Evolutionary conservation across 2,329 filamentous ascomycete genomes (phyloP).

Genomic region (Penicillium paneum): DNA sequence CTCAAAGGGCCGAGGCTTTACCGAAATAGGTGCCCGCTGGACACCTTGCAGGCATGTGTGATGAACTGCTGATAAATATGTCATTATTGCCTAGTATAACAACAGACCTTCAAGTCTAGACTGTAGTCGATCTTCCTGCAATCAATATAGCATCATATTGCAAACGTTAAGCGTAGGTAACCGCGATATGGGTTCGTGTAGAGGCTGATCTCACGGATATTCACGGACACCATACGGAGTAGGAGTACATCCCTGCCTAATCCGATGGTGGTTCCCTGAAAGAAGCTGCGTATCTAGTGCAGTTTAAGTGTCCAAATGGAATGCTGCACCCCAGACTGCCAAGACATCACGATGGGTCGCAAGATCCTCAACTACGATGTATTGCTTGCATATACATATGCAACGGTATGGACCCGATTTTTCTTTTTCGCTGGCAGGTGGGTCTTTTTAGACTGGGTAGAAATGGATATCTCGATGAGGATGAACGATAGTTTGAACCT

Average conservation of each 20-base stretch:
- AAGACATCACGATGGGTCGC: constrained; percentile 15
- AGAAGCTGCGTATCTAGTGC: too few species aligned
- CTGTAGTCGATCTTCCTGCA: not conserved
- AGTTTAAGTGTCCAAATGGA: too few species aligned
- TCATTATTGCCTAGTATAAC: not conserved
- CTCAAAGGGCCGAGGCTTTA: not conserved
- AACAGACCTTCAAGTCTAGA: not conserved
- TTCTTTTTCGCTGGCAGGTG: not conserved
- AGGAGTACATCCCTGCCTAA: not conserved
- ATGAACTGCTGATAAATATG: not conserved
- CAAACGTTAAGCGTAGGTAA: not conserved
- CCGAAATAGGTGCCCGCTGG: not conserved
- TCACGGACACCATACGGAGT: too few species aligned
- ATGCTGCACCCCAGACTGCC: constrained; percentile 5
- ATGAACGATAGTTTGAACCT: too few species aligned
- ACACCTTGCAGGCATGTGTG: not conserved
- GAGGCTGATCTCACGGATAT: not conserved
- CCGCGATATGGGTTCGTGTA: not conserved
- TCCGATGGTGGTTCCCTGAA: not conserved
- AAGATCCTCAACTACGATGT: not conserved
- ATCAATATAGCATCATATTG: not conserved
- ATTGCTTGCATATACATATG: constrained; percentile 11
- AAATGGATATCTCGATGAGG: not conserved
- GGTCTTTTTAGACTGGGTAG: not conserved
- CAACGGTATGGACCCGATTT: not conserved